Evolutionary conservation across 2,329 filamentous ascomycete genomes (phyloP), one percentile per base, ranked within the genome.

Genomic region (Venturia carpophila): DNA sequence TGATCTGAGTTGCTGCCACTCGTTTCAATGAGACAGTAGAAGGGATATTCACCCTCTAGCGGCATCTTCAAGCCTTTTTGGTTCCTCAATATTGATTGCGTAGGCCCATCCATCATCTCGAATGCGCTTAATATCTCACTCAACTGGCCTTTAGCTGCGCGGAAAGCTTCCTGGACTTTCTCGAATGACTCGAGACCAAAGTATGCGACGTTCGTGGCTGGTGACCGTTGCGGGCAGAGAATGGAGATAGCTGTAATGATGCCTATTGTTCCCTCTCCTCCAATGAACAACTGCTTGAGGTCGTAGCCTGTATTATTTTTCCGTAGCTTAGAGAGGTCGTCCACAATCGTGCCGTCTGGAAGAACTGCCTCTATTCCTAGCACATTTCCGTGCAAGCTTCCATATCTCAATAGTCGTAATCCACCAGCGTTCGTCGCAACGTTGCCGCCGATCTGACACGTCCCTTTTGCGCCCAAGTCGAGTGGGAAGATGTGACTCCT

Each of bases 221-320:
- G 87, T 24, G 92, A 90, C 21, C 91, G 85, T 73, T 92, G 92
- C 0, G 94, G 92, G 72, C 92, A 97, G 70, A 93, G 83, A 68
- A 99, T 89, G 3, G 92, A 92, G 45, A 97, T 83, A 60, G 85
- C 92, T 21, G 94, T 99, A 71, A 99, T 90, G 71, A 97, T 89
- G 64, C 94, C 94, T 68, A 97, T 89, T 5, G 94, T 97, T 30
- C 94, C 94, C 77, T 99, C 94, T 41, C 87, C 90, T 58, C 94
- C 94, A 71, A 99, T 96, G 75, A 99, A 97, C 43, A 97, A 84
- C 77, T 97, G 93, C 80, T 97, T 97, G 66, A 97, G 78, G 75
- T 99, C 95, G 77, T 97, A 99, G 37, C 94, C 94, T 1, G 94
- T 99, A 79, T 99, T 99, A 82, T 99, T 97, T 82, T 99, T 99